Evolutionary conservation across 768 basidiomycete species (phyloP).

Genomic region (Tubosaeta sp.): DNA sequence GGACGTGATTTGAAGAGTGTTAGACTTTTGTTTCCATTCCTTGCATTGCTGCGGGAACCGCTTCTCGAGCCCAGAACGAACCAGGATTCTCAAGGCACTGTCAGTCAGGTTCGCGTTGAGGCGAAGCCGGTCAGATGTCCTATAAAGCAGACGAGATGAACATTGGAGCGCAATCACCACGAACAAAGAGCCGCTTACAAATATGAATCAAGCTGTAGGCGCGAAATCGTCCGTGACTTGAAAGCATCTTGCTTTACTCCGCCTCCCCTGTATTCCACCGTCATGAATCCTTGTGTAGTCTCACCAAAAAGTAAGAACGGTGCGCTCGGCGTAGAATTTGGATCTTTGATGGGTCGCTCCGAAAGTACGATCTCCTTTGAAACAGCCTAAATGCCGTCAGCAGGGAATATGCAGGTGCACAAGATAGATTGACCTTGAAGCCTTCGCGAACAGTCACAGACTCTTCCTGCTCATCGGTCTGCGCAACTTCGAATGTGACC

Average conservation of each 20-base stretch:
- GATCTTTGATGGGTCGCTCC: conserved; percentile 4
- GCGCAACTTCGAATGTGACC: conserved; percentile 49
- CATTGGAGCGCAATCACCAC: accelerated
- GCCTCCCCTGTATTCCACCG: conserved; percentile 14
- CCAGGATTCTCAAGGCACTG: conserved; percentile 24
- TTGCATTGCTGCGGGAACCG: conserved; percentile 23
- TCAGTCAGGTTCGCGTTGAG: conserved; percentile 24
- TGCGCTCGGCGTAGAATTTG: conserved; percentile 1
- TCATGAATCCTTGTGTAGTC: conserved; percentile 38
- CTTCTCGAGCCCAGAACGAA: conserved; percentile 24
- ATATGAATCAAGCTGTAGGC: conserved; percentile 10
- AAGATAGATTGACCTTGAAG: conserved; percentile 37
- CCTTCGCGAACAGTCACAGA: conserved; percentile 40
- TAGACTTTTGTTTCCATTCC: conserved; percentile 18
- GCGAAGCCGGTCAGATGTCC: conserved; percentile 20
- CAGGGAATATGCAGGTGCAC: no score
- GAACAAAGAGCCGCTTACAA: conserved; percentile 16
- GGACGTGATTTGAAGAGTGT: neutral
- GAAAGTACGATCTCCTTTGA: conserved; percentile 13
- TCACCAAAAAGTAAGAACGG: conserved; percentile 38
- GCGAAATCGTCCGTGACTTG: neutral
- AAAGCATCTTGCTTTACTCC: conserved; percentile 1
- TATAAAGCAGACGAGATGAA: neutral
- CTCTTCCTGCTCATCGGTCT: conserved; percentile 54
- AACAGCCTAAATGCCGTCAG: conserved; percentile 5